Base-by-base conservation (phyloP, 1,139 yeast genomes). In the Suhomyces anneliseae region DNA sequence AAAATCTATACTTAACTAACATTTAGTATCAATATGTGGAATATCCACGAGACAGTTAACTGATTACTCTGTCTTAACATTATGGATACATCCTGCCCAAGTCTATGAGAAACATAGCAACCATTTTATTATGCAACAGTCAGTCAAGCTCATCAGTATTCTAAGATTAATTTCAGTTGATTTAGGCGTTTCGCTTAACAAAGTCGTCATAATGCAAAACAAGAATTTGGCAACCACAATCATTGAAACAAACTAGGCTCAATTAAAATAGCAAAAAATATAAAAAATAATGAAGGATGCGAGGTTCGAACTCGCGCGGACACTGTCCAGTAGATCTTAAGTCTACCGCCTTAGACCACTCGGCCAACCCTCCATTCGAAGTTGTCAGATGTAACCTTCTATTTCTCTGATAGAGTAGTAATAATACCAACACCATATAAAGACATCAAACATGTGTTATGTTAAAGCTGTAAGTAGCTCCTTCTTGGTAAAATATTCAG, bases 301-400 rank as follows among this genome's bases (percentile, higher is more conserved):
- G 87, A 81, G 87, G 86, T 82, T 82, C 87, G 87, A 83, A 82
- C 87, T 82, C 87, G 86, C 87, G 87, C 87, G 87, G 87, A 81
- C 83, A 66, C 59, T 41, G 74, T 69, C 76, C 76, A 72, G 68
- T 69, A 67, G 76, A 72, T 69, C 77, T 72, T 72, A 71, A 72
- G 77, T 72, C 77, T 68, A 69, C 76, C 77, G 76, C 76, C 76
- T 71, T 71, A 70, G 76, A 70, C 76, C 75, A 70, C 76, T 71
- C 76, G 76, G 76, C 75, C 76, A 71, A 69, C 75, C 75, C 76
- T 71, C 75, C 75, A 64, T 14, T 50, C 1, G 7, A 29, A 6
- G n/a, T 3, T 5, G 32, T 6, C 11, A 9, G 7, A 1, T 3
- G 5, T 29, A 1, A 6, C n/a, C 32, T 9, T 29, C 32, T 14